Evolutionary conservation across 257 asterid species (phyloP), one percentile per base, ranked within the genome.

Genomic region (Verbascum thapsus): DNA sequence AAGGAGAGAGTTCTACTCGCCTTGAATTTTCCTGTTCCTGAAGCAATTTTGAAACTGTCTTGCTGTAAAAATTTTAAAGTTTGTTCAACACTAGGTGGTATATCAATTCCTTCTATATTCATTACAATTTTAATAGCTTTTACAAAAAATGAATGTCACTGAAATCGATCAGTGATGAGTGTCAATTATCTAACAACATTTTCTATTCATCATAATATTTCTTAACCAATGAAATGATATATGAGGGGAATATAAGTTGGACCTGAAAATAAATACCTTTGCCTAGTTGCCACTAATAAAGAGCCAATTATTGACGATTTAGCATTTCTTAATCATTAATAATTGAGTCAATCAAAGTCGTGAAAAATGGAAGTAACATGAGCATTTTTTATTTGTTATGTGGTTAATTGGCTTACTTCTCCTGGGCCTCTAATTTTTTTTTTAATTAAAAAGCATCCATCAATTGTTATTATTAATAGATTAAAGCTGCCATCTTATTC

Each of bases 201-300:
- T n/a, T n/a, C n/a, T n/a, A n/a, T n/a, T n/a, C n/a, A n/a, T n/a
- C n/a, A n/a, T n/a, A n/a, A n/a, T n/a, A n/a, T n/a, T n/a, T n/a
- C n/a, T n/a, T n/a, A n/a, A 41, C 67, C 62, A 52, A 26, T 71
- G 3, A 51, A 19, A n/a, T n/a, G n/a, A 39, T 42, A 50, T 64
- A 63, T 45, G 69, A 61, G 81, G 70, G 73, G 74, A 78, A 76
- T 78, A 72, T 72, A 80, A 80, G 57, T 72, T 59, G 74, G 78
- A 72, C 66, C 51, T 67, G 35, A 49, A 63, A 19, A 39, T 20
- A 60, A 42, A 63, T 71, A 35, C 63, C 15, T 22, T 22, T 6
- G 37, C 38, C 39, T 51, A 73, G 52, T 75, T 71, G 73, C 74
- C 87, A 74, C 71, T 61, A 57, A 38, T 43, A 8, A 30, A 65